Conservation (phyloP, 305 asterid species). For the Fraxinus sp. region DNA sequence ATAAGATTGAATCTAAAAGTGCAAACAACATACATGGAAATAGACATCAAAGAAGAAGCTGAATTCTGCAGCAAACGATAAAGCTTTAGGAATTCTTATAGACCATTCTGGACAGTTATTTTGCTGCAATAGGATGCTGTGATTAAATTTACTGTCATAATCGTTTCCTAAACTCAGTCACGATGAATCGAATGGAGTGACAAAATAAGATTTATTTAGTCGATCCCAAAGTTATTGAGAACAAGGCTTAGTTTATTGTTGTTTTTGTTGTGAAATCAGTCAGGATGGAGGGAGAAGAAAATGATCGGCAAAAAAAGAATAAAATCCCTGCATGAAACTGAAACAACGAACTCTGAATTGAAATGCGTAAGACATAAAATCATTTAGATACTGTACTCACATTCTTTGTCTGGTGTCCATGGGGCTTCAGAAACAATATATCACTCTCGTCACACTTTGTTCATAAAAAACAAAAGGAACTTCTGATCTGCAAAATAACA, state of each 20-base stretch:
- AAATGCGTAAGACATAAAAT: not conserved
- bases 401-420: slow-evolving; percentile 36
- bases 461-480: not conserved
- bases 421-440: slow-evolving; percentile 20
- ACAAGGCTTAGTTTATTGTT: not conserved
- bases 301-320: too few species aligned
- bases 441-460: slow-evolving; percentile 8
- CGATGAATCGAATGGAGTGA: not conserved
- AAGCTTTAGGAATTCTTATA: not conserved
- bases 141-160: not conserved
- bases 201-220: not conserved
- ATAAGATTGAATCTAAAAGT: not conserved
- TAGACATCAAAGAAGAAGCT: not conserved
- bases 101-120: not conserved
- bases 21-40: not conserved
- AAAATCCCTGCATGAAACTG: not conserved
- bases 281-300: not conserved
- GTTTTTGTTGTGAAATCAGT: not conserved
- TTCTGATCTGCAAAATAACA: not conserved
- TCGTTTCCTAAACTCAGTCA: not conserved
- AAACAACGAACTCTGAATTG: not conserved
- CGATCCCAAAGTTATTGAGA: not conserved
- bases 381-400: slow-evolving; percentile 23
- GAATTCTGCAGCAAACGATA: not conserved
- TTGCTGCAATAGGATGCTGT: not conserved